These are phyloP conservation scores for Blastobotrys parvus DNA, from an alignment of 805 yeast genomes.

Conservation along the genomic window DNA sequence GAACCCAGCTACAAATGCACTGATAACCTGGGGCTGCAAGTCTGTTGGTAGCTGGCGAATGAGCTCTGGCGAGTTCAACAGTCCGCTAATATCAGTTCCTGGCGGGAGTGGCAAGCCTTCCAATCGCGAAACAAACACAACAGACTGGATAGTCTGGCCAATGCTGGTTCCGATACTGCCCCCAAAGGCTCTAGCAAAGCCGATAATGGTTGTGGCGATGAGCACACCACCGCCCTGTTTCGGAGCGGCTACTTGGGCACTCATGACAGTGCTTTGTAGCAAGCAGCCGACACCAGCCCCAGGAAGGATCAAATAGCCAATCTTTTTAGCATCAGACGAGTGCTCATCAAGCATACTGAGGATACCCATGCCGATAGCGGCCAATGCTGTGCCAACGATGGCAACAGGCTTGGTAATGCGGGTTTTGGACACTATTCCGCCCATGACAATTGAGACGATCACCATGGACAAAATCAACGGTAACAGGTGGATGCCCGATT, in stretches of 20 bases:
- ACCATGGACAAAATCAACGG: conserved; percentile 39
- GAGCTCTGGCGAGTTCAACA: conserved; percentile 9
- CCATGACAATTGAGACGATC: conserved; percentile 34
- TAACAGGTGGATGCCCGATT: conserved; percentile 34
- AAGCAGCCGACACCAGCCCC: conserved; percentile 41
- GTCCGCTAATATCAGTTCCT: not conserved
- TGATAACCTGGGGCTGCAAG: not conserved
- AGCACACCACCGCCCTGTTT: conserved; percentile 42
- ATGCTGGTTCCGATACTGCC: conserved; percentile 37
- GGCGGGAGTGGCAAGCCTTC: not conserved
- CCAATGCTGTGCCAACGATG: conserved; percentile 30
- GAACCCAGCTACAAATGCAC: conserved; percentile 7
- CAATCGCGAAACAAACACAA: conserved; percentile 20
- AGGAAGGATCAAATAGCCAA: conserved; percentile 39
- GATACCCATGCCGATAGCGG: conserved; percentile 40
- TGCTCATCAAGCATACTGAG: conserved; percentile 33
- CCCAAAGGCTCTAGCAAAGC: conserved; percentile 38
- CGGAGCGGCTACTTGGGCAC: conserved; percentile 44
- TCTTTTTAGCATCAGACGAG: conserved; percentile 28
- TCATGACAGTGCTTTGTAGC: conserved; percentile 37
- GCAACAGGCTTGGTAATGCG: conserved; percentile 38
- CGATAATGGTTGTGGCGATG: conserved; percentile 38
- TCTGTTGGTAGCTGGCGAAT: conserved; percentile 5
- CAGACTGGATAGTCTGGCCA: conserved; percentile 34
- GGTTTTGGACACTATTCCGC: conserved; percentile 35